Conservation (phyloP, 164 flowering plant species). For the Magnolia officinalis region DNA sequence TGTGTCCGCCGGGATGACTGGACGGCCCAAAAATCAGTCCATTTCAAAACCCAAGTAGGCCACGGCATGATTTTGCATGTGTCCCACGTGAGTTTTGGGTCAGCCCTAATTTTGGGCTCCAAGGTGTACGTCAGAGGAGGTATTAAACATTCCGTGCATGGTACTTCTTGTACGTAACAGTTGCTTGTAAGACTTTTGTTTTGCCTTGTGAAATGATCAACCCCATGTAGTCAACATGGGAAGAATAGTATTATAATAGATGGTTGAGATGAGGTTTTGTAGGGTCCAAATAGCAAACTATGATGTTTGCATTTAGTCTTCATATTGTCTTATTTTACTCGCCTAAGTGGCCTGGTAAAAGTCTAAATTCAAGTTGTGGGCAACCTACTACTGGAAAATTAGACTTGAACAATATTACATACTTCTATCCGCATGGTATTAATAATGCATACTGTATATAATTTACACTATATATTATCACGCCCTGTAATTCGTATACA, state of each 20-base stretch:
- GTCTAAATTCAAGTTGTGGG: neutral
- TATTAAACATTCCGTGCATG: neutral
- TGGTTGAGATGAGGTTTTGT: neutral
- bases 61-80: too few species aligned
- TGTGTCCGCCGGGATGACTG: too few species aligned
- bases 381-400: neutral
- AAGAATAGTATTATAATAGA: neutral
- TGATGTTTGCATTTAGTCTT: neutral
- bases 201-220: neutral
- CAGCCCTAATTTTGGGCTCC: too few species aligned
- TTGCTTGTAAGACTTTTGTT: neutral
- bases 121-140: too few species aligned
- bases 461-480: too few species aligned
- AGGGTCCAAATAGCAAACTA: neutral
- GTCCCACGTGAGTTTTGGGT: too few species aligned
- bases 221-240: neutral
- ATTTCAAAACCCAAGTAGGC: too few species aligned
- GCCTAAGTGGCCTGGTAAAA: neutral
- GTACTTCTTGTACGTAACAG: neutral
- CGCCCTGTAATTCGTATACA: too few species aligned
- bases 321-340: neutral
- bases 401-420: neutral
- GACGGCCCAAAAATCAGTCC: too few species aligned
- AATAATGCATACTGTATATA: too few species aligned
- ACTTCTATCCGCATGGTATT: neutral